Percentiles rank a stretch among this genome's conserved stretches.
phyloP scores from a whole-genome alignment of 176 grass and related monocot genomes.

The Secale cereale region DNA sequence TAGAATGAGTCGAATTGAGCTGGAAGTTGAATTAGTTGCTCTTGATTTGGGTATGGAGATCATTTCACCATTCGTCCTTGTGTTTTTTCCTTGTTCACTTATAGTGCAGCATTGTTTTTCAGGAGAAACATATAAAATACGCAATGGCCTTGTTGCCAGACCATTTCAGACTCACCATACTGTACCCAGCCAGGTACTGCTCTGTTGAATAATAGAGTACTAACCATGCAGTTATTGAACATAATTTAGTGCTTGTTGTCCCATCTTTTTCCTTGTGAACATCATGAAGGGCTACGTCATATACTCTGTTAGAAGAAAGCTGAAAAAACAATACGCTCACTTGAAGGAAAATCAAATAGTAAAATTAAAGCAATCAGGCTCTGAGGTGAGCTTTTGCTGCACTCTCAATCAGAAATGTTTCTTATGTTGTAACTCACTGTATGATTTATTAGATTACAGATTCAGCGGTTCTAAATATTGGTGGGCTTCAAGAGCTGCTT shows the following conservation, averaged over 20 bases:
- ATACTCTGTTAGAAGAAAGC: slow-evolving; percentile 81
- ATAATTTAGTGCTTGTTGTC: background rate
- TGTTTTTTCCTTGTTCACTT: no score
- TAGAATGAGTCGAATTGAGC: slow-evolving; percentile 74
- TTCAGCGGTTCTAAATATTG: no score
- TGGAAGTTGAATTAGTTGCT: slow-evolving; percentile 79
- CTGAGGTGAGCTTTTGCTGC: no score
- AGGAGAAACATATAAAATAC: no score
- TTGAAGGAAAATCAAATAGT: no score
- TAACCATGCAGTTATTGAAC: background rate
- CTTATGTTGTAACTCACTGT: slow-evolving; percentile 28
- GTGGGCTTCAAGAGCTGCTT: no score
- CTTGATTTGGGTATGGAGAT: slow-evolving; percentile 81
- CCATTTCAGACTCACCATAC: no score
- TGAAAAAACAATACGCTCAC: slow-evolving; percentile 81
- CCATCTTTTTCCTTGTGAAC: background rate
- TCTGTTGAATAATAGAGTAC: slow-evolving; percentile 12
- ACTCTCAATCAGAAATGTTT: slow-evolving; percentile 28
- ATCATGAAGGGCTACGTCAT: slow-evolving; percentile 76
- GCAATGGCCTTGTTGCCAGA: no score
- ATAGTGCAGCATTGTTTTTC: no score
- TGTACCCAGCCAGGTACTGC: slow-evolving; percentile 78
- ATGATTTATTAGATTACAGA: slow-evolving; percentile 57
- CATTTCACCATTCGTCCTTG: slow-evolving; percentile 28
- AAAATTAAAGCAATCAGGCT: no score